Conservation (phyloP, 768 basidiomycete genomes). For the Boletus fagicola region DNA sequence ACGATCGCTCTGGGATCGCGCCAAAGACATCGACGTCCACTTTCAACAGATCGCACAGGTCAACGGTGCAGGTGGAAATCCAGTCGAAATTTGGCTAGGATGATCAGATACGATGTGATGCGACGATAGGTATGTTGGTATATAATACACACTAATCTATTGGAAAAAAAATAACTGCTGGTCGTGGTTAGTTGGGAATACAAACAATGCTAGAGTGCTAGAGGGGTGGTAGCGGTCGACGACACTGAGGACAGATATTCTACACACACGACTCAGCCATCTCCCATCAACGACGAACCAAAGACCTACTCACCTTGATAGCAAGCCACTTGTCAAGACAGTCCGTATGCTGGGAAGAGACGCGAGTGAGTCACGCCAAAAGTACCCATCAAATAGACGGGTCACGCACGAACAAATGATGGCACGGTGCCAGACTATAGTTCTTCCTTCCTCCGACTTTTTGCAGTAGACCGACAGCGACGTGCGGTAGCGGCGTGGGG, state of each 20-base stretch:
- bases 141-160: slow-evolving; percentile 9
- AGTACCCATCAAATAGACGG: too few species aligned
- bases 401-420: slow-evolving; percentile 76
- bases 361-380: background rate
- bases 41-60: slow-evolving; percentile 56
- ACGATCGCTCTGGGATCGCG: slow-evolving; percentile 68
- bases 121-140: slow-evolving; percentile 7
- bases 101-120: slow-evolving; percentile 5
- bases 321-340: slow-evolving; percentile 86
- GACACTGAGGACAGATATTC: slow-evolving; percentile 93
- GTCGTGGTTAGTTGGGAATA: background rate
- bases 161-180: background rate
- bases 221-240: slow-evolving; percentile 77
- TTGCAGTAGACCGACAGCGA: slow-evolving; percentile 38
- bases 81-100: slow-evolving; percentile 73
- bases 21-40: slow-evolving; percentile 47
- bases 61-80: slow-evolving; percentile 57
- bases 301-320: slow-evolving; percentile 52
- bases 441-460: slow-evolving; percentile 47
- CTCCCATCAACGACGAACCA: background rate
- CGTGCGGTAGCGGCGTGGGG: slow-evolving; percentile 35
- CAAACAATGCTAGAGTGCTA: slow-evolving; percentile 31
- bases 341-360: slow-evolving; percentile 63
- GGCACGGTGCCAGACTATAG: slow-evolving; percentile 87
- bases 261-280: slow-evolving; percentile 26